Conservation (phyloP, 2,329 filamentous ascomycete genomes). For the Fusarium sacchari region DNA sequence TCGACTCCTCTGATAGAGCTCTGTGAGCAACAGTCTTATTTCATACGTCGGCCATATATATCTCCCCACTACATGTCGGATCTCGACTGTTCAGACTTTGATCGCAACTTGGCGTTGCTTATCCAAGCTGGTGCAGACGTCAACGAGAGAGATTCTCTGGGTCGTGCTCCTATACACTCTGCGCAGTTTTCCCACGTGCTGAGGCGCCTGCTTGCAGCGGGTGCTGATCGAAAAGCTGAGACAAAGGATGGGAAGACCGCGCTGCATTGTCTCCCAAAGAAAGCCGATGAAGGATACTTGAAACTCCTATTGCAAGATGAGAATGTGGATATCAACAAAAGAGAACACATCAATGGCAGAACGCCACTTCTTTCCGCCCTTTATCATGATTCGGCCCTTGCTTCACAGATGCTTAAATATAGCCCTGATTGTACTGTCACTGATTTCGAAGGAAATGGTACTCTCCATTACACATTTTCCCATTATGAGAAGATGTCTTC, state of each 20-base stretch:
- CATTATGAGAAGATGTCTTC: neutral
- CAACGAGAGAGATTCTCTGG: constrained; percentile 23
- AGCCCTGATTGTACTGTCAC: constrained; percentile 22
- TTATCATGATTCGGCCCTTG: neutral
- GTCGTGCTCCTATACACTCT: constrained; percentile 33
- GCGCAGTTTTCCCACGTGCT: constrained; percentile 8
- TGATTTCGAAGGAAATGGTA: constrained; percentile 35
- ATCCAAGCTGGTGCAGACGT: constrained; percentile 39
- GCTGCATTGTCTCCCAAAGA: constrained; percentile 29
- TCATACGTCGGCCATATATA: neutral
- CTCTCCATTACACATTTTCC: constrained; percentile 28
- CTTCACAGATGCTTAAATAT: constrained; percentile 29
- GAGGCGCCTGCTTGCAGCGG: constrained; percentile 35
- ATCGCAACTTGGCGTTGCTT: constrained; percentile 30
- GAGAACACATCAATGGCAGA: constrained; percentile 12
- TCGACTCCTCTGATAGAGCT: neutral
- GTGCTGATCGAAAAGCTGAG: constrained; percentile 36
- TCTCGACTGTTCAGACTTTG: neutral
- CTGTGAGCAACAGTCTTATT: neutral
- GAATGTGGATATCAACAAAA: constrained; percentile 39
- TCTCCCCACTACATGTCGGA: neutral
- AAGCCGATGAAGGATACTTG: constrained; percentile 8
- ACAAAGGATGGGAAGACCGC: constrained; percentile 14
- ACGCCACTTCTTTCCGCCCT: constrained; percentile 35
- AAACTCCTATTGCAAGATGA: constrained; percentile 38